Conservation (phyloP, 225 moss, liverwort and hornwort genomes). For the Marchantia paleacea region DNA sequence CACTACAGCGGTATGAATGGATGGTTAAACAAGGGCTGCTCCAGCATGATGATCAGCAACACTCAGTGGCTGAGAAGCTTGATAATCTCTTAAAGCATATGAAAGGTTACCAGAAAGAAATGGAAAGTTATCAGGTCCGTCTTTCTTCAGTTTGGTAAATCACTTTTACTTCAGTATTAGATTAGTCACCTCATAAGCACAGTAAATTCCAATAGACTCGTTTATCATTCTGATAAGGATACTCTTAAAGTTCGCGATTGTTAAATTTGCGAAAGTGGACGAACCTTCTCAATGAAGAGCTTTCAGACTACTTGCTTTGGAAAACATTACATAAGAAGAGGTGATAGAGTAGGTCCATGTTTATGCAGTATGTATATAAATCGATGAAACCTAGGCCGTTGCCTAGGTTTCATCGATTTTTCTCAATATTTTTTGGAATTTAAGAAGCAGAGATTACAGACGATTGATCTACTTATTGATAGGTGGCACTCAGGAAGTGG, state of each 20-base stretch:
- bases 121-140: constrained; percentile 48
- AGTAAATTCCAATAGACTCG: too few relatives aligned
- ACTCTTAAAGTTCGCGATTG: neutral
- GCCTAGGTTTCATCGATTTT: neutral
- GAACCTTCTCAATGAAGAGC: neutral
- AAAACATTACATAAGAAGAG: too few relatives aligned
- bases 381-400: too few relatives aligned
- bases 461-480: constrained; percentile 19
- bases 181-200: too few relatives aligned
- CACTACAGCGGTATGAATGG: constrained; percentile 36
- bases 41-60: constrained; percentile 44
- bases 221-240: neutral
- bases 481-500: constrained; percentile 45
- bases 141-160: neutral
- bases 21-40: constrained; percentile 47
- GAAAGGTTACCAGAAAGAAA: constrained; percentile 42
- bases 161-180: too few relatives aligned
- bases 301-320: neutral
- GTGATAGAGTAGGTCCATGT: too few relatives aligned
- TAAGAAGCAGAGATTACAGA: constrained; percentile 13
- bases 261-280: neutral
- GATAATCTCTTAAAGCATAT: constrained; percentile 43
- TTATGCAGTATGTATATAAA: too few relatives aligned
- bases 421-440: neutral
- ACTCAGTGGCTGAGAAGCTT: constrained; percentile 41